Conservation (phyloP, 257 asterid species). For the Echites panduratus region DNA sequence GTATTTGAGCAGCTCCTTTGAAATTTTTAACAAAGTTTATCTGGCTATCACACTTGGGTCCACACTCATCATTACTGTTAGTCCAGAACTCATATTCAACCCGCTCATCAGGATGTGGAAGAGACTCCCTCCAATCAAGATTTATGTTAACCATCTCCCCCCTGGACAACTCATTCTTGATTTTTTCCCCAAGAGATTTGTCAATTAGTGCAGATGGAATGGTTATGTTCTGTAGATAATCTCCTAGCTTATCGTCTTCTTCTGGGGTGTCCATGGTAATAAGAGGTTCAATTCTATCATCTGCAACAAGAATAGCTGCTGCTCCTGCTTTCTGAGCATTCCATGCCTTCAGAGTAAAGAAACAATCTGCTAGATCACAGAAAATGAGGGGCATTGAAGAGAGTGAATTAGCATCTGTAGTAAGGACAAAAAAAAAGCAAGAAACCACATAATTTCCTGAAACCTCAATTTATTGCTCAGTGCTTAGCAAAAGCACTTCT, state of each 20-base stretch:
- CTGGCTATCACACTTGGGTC: constrained; percentile 86
- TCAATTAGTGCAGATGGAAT: constrained; percentile 85
- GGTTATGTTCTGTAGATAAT: constrained; percentile 68
- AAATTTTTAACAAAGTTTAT: constrained; percentile 61
- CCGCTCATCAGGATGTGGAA: constrained; percentile 95
- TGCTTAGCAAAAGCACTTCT: not conserved
- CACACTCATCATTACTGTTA: constrained; percentile 88
- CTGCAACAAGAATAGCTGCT: constrained; percentile 90
- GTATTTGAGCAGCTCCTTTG: constrained; percentile 94
- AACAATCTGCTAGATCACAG: constrained; percentile 56
- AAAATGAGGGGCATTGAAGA: not conserved
- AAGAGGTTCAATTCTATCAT: constrained; percentile 66
- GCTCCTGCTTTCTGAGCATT: constrained; percentile 94
- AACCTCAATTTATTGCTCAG: not conserved
- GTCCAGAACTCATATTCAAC: constrained; percentile 95
- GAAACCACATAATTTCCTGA: not conserved
- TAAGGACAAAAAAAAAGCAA: not conserved
- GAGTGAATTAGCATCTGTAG: not conserved
- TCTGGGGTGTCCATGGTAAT: constrained; percentile 96
- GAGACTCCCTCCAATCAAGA: constrained; percentile 96
- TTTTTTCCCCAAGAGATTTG: constrained; percentile 73
- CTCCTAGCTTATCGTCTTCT: constrained; percentile 50
- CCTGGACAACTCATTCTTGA: constrained; percentile 53
- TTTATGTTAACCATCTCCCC: constrained; percentile 72
- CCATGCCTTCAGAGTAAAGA: constrained; percentile 87